phyloP scores from a whole-genome alignment of 148 eudicot genomes.

The Pharnaceum exiguum region DNA sequence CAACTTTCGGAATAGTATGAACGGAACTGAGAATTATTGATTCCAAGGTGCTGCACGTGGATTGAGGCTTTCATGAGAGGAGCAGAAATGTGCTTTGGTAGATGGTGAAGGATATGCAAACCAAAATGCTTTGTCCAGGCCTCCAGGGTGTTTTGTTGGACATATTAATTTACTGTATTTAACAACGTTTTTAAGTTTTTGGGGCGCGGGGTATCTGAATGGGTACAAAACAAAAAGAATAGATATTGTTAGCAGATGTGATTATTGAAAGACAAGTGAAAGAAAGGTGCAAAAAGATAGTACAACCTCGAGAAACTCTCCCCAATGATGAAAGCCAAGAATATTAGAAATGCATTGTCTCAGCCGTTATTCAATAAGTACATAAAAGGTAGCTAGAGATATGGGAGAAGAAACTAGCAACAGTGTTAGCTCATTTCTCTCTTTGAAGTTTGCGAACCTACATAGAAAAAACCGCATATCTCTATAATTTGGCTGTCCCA shows the following conservation, averaged over 20 bases:
- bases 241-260: background rate
- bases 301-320: conserved; percentile 22
- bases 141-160: no score
- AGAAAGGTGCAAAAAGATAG: conserved; percentile 4
- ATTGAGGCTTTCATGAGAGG: background rate
- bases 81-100: background rate
- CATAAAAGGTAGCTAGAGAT: conserved; percentile 11
- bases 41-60: conserved; percentile 10
- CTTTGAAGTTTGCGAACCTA: conserved; percentile 17
- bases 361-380: conserved; percentile 30
- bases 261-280: background rate
- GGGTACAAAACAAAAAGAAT: conserved; percentile 21
- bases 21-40: background rate
- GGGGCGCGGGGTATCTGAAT: conserved; percentile 8
- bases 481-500: conserved; percentile 14
- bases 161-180: no score
- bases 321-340: conserved; percentile 31
- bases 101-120: no score
- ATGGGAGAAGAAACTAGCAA: background rate
- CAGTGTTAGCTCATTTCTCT: background rate
- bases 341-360: conserved; percentile 9
- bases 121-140: no score
- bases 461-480: conserved; percentile 37
- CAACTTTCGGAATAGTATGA: background rate
- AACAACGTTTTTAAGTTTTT: no score